phyloP scores from a whole-genome alignment of 768 basidiomycete genomes.

The Dictyophora rubrovolvata region DNA sequence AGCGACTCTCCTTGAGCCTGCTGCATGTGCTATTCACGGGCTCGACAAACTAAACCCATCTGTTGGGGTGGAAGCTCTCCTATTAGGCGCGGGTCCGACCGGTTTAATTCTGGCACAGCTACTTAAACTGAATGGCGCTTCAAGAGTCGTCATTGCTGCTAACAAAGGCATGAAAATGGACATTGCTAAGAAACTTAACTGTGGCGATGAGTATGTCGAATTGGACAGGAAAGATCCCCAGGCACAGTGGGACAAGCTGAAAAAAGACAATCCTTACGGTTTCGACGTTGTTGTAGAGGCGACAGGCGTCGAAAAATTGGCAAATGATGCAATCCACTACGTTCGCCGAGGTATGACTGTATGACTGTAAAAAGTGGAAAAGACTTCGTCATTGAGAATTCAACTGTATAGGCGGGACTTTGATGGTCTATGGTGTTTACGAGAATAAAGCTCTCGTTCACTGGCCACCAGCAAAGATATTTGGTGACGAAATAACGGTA shows the following conservation, averaged over 20 bases:
- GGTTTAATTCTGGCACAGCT: conserved; percentile 86
- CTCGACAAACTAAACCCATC: conserved; percentile 78
- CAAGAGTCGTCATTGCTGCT: conserved; percentile 71
- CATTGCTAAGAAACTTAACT: conserved; percentile 68
- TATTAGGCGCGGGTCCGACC: conserved; percentile 87
- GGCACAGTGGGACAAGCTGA: conserved; percentile 71
- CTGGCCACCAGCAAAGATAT: conserved; percentile 81
- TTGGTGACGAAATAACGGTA: conserved; percentile 59
- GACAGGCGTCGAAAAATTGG: conserved; percentile 76
- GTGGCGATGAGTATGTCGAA: conserved; percentile 79
- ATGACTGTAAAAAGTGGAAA: background rate
- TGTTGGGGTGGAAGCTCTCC: conserved; percentile 74
- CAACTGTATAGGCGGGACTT: conserved; percentile 41
- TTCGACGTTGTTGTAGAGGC: conserved; percentile 83
- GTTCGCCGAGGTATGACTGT: conserved; percentile 46
- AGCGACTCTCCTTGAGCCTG: conserved; percentile 80
- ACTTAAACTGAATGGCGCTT: conserved; percentile 78
- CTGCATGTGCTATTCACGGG: conserved; percentile 86
- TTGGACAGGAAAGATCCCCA: conserved; percentile 67
- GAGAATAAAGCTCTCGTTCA: conserved; percentile 74
- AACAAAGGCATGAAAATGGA: conserved; percentile 90
- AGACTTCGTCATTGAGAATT: background rate
- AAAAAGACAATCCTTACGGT: conserved; percentile 74
- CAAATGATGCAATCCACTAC: conserved; percentile 84
- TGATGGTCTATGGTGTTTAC: conserved; percentile 89